A percentile compares a stretch with the other conserved stretches of the same genome.
Evolutionary conservation across 306 rosid species (phyloP).

Genomic region (Macrotyloma uniflorum): DNA sequence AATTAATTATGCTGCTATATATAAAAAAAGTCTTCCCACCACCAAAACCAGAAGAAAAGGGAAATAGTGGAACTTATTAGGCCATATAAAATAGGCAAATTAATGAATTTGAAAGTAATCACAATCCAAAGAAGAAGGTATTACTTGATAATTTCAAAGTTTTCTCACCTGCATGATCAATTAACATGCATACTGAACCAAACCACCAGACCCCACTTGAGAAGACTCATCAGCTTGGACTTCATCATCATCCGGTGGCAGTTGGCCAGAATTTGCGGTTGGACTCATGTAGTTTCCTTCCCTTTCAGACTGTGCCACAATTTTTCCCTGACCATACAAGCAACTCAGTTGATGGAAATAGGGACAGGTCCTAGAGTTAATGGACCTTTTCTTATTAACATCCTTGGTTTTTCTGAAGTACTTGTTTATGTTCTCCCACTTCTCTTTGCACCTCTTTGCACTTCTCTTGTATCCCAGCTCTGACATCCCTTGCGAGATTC

Average conservation of each 20-base stretch:
- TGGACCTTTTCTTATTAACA: constrained; percentile 70
- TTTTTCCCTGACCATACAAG: constrained; percentile 64
- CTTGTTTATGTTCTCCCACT: constrained; percentile 95
- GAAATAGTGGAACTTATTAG: not conserved
- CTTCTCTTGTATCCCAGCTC: constrained; percentile 80
- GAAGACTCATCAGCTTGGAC: constrained; percentile 21
- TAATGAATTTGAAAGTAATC: constrained; percentile 41
- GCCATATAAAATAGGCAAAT: constrained; percentile 27
- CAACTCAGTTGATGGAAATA: constrained; percentile 69
- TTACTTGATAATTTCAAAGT: constrained; percentile 16
- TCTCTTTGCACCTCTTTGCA: constrained; percentile 90
- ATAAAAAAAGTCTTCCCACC: not conserved
- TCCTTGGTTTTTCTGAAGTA: constrained; percentile 87
- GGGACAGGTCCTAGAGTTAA: constrained; percentile 90
- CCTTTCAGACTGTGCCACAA: constrained; percentile 20
- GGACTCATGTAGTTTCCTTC: constrained; percentile 22
- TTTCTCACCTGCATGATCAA: constrained; percentile 45
- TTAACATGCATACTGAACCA: constrained; percentile 17
- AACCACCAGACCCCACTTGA: constrained; percentile 27
- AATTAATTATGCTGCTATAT: not conserved
- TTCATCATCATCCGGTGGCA: not conserved
- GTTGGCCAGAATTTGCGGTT: constrained; percentile 1
- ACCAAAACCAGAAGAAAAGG: not conserved
- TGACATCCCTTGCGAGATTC: constrained; percentile 83
- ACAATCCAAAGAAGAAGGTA: constrained; percentile 45